Evolutionary conservation across 2,329 filamentous ascomycete genomes (phyloP).

Genomic region (Aureobasidium namibiae): DNA sequence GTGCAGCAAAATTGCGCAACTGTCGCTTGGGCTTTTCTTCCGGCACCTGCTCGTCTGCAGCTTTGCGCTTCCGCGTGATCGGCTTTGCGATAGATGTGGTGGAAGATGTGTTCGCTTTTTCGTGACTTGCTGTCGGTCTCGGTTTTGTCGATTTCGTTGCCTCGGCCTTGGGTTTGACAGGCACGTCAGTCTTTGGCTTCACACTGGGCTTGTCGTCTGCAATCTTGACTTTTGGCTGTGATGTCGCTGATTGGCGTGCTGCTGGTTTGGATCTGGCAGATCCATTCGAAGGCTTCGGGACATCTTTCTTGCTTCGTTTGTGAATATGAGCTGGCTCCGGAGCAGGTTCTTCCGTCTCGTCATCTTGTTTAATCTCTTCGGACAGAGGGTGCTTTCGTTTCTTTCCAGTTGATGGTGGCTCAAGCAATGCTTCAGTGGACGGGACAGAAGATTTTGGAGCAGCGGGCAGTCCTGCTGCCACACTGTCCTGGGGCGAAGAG

Average conservation of each 20-base stretch:
- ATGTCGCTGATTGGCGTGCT: not conserved
- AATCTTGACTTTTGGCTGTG: not conserved
- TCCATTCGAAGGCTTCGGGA: not conserved
- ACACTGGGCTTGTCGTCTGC: not conserved
- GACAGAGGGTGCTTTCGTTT: conserved; percentile 9
- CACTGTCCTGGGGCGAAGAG: conserved; percentile 7
- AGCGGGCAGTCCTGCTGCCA: conserved; percentile 5
- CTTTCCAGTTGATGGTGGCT: not conserved
- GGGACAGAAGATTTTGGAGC: not conserved
- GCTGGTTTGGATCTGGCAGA: not conserved
- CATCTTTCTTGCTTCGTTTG: not conserved
- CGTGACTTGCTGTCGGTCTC: not conserved
- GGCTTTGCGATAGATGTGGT: not conserved
- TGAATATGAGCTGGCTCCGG: not conserved
- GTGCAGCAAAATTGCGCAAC: conserved; percentile 26
- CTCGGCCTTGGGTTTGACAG: not conserved
- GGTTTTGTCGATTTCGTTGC: not conserved
- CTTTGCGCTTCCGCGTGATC: conserved; percentile 25
- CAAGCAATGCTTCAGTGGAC: not conserved
- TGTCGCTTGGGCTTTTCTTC: conserved; percentile 24
- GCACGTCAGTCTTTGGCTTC: not conserved
- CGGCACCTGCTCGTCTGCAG: conserved; percentile 15
- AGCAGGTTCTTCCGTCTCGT: not conserved
- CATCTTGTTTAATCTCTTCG: not conserved
- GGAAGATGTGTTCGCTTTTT: not conserved